These are phyloP conservation scores for Trichophyton simii DNA, from an alignment of 2,329 filamentous ascomycete genomes.

Conservation along the genomic window DNA sequence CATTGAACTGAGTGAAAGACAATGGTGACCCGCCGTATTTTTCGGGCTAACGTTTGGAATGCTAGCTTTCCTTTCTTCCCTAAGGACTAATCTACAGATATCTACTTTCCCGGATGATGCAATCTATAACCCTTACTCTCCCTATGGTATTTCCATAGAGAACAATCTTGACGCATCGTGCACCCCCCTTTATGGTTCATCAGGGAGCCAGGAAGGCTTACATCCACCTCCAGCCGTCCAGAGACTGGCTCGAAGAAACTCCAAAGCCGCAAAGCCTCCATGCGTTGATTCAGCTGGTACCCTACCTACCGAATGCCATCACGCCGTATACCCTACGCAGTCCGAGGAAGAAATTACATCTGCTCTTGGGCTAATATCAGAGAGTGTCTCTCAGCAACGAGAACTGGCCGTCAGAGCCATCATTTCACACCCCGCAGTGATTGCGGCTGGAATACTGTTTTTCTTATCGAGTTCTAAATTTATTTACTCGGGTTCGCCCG, in stretches of 20 bases:
- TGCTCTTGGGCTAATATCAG: slow-evolving; percentile 61
- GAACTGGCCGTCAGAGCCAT: slow-evolving; percentile 53
- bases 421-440: slow-evolving; percentile 47
- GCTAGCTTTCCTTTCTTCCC: slow-evolving; percentile 68
- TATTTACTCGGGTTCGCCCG: slow-evolving; percentile 25
- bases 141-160: slow-evolving; percentile 40
- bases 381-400: slow-evolving; percentile 71
- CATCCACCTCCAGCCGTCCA: background rate
- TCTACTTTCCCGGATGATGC: slow-evolving; percentile 24
- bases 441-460: slow-evolving; percentile 27
- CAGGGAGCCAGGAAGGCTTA: background rate
- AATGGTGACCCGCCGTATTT: background rate
- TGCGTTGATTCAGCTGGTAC: background rate
- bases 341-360: slow-evolving; percentile 49
- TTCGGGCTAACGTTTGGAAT: slow-evolving; percentile 6
- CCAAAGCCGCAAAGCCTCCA: background rate
- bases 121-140: slow-evolving; percentile 32
- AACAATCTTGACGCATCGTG: slow-evolving; percentile 17
- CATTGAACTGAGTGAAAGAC: background rate
- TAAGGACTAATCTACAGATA: slow-evolving; percentile 67
- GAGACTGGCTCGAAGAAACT: background rate
- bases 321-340: slow-evolving; percentile 25
- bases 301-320: slow-evolving; percentile 19
- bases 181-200: background rate
- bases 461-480: slow-evolving; percentile 30